Evolutionary conservation across 2,329 filamentous ascomycete genomes (phyloP).

Genomic region (Cordyceps militaris): DNA sequence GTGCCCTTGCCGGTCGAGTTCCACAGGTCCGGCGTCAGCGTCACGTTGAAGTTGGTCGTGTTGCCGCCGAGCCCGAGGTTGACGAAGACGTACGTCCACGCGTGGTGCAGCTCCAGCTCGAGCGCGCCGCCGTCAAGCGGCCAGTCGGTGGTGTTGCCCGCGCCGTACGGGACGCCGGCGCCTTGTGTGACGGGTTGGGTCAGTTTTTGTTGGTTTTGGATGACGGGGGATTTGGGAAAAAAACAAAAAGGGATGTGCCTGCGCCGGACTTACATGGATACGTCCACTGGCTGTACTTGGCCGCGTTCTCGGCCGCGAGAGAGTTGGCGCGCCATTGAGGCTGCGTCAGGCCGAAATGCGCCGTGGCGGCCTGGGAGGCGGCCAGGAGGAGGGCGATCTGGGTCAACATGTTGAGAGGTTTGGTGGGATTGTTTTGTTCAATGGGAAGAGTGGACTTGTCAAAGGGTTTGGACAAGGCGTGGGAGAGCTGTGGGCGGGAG

Average conservation of each 20-base stretch:
- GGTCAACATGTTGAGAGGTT: not conserved
- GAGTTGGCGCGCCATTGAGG: conserved; percentile 44
- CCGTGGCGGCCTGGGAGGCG: conserved; percentile 31
- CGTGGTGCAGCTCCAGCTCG: conserved; percentile 42
- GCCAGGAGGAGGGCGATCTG: conserved; percentile 23
- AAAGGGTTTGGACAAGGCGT: not conserved
- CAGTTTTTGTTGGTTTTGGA: too few relatives aligned
- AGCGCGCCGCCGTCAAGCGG: conserved; percentile 43
- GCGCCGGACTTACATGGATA: conserved; percentile 46
- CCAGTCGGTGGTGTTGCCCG: conserved; percentile 45
- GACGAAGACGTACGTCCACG: conserved; percentile 46
- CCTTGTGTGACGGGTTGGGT: conserved; percentile 26
- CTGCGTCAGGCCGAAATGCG: conserved; percentile 43
- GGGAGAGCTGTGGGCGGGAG: not conserved
- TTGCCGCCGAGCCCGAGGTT: conserved; percentile 45
- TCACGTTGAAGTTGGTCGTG: conserved; percentile 60
- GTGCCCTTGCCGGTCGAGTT: conserved; percentile 54
- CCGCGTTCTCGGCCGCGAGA: conserved; percentile 29
- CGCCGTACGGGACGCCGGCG: conserved; percentile 38
- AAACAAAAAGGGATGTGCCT: not conserved
- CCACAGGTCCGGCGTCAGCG: conserved; percentile 52
- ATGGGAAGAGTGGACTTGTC: not conserved
- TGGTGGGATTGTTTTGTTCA: too few relatives aligned
- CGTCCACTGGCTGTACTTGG: conserved; percentile 40
- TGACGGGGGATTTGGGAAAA: not conserved